phyloP scores from a whole-genome alignment of 306 rosid genomes.

The Vigna trinervia region DNA sequence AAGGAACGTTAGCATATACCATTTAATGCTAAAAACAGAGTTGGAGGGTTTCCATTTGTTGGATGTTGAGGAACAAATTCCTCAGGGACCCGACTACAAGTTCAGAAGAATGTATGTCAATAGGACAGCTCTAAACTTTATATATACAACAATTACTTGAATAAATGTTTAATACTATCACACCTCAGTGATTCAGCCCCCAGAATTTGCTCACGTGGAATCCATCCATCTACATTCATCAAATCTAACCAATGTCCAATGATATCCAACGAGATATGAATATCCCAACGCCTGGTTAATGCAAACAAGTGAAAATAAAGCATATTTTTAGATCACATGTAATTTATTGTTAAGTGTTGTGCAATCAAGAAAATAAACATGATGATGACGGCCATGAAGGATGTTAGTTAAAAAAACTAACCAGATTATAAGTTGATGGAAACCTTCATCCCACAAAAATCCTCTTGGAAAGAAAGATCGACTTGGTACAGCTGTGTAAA shows the following conservation, averaged over 20 bases:
- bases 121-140: conserved; percentile 27
- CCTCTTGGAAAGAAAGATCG: conserved; percentile 97
- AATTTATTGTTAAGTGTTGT: conserved; percentile 4
- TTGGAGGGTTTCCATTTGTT: conserved; percentile 96
- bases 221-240: conserved; percentile 97
- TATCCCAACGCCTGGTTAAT: conserved; percentile 93
- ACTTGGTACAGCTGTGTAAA: conserved; percentile 95
- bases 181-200: conserved; percentile 97
- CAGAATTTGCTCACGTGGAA: conserved; percentile 98
- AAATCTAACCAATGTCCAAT: conserved; percentile 97
- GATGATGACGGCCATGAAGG: conserved; percentile 20
- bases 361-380: conserved; percentile 27
- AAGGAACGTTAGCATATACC: conserved; percentile 56
- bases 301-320: conserved; percentile 34
- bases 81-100: conserved; percentile 86
- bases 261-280: conserved; percentile 78
- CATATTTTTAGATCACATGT: conserved; percentile 29
- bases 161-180: conserved; percentile 44
- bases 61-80: conserved; percentile 90
- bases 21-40: conserved; percentile 72
- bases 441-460: conserved; percentile 99
- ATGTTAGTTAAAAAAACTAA: conserved; percentile 47
- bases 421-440: conserved; percentile 95
- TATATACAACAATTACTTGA: conserved; percentile 33
- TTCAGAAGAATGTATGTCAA: conserved; percentile 47